phyloP scores from a whole-genome alignment of 805 yeast genomes.

The Hanseniaspora taiwanica region DNA sequence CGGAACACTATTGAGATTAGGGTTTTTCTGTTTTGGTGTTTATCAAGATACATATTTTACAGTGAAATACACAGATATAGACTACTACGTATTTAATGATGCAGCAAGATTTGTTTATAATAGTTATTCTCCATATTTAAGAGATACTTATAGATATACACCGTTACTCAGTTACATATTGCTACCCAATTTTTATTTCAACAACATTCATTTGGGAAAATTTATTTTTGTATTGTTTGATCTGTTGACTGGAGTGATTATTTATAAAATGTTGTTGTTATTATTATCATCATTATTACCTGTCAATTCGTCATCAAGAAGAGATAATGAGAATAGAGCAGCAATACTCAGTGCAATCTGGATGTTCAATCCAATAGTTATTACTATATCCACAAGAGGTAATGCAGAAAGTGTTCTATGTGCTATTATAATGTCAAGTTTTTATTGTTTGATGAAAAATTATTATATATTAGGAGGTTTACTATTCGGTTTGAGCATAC shows the following conservation, averaged over 20 bases:
- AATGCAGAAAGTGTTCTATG: slow-evolving; percentile 84
- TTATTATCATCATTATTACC: no score
- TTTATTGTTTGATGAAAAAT: slow-evolving; percentile 31
- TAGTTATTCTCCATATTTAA: slow-evolving; percentile 53
- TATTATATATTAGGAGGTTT: slow-evolving; percentile 29
- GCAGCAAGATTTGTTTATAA: slow-evolving; percentile 60
- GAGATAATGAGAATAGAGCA: background rate
- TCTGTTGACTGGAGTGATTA: slow-evolving; percentile 61
- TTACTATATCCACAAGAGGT: slow-evolving; percentile 85
- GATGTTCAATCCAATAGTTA: slow-evolving; percentile 91
- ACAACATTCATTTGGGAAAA: slow-evolving; percentile 65
- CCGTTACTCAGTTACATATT: slow-evolving; percentile 80
- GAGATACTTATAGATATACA: slow-evolving; percentile 90
- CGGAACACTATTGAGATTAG: slow-evolving; percentile 34
- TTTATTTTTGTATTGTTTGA: slow-evolving; percentile 65
- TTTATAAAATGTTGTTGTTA: slow-evolving; percentile 13
- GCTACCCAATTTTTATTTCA: slow-evolving; percentile 42
- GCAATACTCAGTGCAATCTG: slow-evolving; percentile 40
- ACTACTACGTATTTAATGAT: slow-evolving; percentile 86
- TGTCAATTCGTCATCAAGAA: background rate
- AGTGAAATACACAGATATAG: slow-evolving; percentile 86
- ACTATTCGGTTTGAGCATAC: slow-evolving; percentile 66
- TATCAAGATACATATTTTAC: slow-evolving; percentile 75
- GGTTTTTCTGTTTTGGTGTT: slow-evolving; percentile 62
- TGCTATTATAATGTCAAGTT: slow-evolving; percentile 50